Evolutionary conservation across 2,329 filamentous ascomycete genomes (phyloP).

Genomic region (Thielaviopsis populi): DNA sequence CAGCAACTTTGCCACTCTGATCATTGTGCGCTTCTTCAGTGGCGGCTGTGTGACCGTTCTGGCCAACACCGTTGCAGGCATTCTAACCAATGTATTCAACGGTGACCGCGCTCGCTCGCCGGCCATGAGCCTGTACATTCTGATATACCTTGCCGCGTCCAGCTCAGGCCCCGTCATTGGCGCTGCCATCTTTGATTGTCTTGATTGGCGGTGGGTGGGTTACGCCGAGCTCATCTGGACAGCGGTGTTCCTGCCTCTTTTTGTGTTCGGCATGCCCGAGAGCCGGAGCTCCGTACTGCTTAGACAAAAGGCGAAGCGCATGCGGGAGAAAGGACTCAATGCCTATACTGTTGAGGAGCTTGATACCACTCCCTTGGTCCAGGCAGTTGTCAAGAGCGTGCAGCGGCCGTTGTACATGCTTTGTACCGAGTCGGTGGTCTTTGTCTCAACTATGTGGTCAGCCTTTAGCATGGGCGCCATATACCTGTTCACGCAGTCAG

Average conservation of each 20-base stretch:
- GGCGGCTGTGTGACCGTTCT: constrained; percentile 22
- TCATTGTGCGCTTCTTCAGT: constrained; percentile 21
- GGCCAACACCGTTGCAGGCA: constrained; percentile 20
- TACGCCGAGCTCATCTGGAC: constrained; percentile 29
- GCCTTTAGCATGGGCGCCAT: constrained; percentile 21
- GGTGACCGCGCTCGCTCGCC: constrained; percentile 20
- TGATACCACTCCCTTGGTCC: constrained; percentile 6
- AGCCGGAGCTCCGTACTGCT: constrained; percentile 9
- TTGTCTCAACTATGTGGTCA: constrained; percentile 33
- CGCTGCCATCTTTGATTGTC: constrained; percentile 20
- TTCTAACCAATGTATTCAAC: constrained; percentile 22
- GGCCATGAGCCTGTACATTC: constrained; percentile 20
- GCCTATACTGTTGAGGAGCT: constrained; percentile 13
- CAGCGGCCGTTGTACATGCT: constrained; percentile 16
- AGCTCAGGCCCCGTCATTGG: constrained; percentile 24
- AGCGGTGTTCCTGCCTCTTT: constrained; percentile 27
- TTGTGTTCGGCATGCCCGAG: constrained; percentile 18
- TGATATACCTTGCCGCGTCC: constrained; percentile 18
- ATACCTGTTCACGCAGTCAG: constrained; percentile 21
- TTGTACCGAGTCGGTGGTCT: constrained; percentile 33
- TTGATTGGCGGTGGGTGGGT: constrained; percentile 26
- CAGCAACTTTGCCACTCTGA: constrained; percentile 14
- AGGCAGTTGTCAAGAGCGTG: constrained; percentile 12
- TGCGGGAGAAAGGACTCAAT: constrained; percentile 8
- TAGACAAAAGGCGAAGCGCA: constrained; percentile 10